A percentile compares a stretch with the other conserved stretches of the same genome.
These are phyloP conservation scores for Metschnikowia kunwiensis DNA, from an alignment of 805 yeast species.

Conservation along the genomic window DNA sequence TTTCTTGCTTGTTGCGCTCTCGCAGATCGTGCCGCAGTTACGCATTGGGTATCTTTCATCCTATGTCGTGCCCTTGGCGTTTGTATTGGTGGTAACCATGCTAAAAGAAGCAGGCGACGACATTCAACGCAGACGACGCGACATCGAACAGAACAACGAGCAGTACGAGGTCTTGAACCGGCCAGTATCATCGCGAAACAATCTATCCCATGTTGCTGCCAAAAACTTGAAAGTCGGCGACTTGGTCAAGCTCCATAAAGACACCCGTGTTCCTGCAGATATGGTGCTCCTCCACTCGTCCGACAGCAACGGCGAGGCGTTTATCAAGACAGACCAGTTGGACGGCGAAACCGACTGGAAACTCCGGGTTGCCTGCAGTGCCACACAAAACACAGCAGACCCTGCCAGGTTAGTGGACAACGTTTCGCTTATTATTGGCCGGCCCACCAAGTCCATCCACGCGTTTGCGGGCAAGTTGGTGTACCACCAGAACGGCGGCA, in stretches of 20 bases:
- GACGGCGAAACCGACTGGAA: slow-evolving; percentile 99
- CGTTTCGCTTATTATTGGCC: slow-evolving; percentile 57
- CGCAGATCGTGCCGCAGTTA: slow-evolving; percentile 85
- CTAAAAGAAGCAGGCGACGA: slow-evolving; percentile 94
- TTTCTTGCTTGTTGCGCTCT: slow-evolving; percentile 87
- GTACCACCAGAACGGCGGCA: slow-evolving; percentile 35
- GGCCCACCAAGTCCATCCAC: slow-evolving; percentile 84
- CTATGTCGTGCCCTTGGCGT: slow-evolving; percentile 89
- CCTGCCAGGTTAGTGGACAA: slow-evolving; percentile 52
- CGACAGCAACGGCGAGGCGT: slow-evolving; percentile 68
- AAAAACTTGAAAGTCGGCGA: slow-evolving; percentile 82
- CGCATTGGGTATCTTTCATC: slow-evolving; percentile 92
- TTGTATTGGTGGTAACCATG: slow-evolving; percentile 91
- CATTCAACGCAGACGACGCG: slow-evolving; percentile 84
- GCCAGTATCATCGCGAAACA: slow-evolving; percentile 17
- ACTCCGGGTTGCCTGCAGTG: slow-evolving; percentile 69
- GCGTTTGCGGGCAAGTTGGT: slow-evolving; percentile 72
- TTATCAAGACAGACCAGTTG: slow-evolving; percentile 93
- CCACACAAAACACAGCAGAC: slow-evolving; percentile 57
- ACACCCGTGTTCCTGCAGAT: slow-evolving; percentile 91
- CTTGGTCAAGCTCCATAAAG: slow-evolving; percentile 72
- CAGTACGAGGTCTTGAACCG: slow-evolving; percentile 62
- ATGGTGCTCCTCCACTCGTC: slow-evolving; percentile 79
- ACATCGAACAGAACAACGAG: slow-evolving; percentile 83
- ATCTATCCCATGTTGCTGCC: slow-evolving; percentile 39